Evolutionary conservation across 257 asterid genomes (phyloP).

Genomic region (Scutellaria barbata): DNA sequence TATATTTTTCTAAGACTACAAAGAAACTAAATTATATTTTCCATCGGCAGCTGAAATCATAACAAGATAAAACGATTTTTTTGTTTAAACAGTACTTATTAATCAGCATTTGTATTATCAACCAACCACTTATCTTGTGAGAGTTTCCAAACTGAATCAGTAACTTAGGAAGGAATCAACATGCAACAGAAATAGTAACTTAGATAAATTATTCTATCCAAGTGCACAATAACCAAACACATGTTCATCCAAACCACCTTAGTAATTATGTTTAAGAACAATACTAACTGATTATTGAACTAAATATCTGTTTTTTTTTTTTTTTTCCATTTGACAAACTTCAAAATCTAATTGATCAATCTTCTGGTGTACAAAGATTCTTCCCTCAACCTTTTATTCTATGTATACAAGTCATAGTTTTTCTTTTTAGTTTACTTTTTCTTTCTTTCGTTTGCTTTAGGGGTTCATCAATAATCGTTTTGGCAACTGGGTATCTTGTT

Average conservation of each 20-base stretch:
- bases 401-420: not conserved
- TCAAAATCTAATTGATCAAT: constrained; percentile 9
- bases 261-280: constrained; percentile 12
- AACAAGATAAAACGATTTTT: constrained; percentile 27
- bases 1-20: constrained; percentile 3
- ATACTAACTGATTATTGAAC: constrained; percentile 16
- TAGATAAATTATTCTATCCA: constrained; percentile 11
- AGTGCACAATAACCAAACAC: not conserved
- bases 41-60: constrained; percentile 19
- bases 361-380: constrained; percentile 6
- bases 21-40: constrained; percentile 18
- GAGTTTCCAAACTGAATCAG: constrained; percentile 18
- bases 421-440: too few species aligned
- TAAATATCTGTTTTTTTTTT: too few species aligned
- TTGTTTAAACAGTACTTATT: not conserved
- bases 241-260: not conserved
- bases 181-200: constrained; percentile 24
- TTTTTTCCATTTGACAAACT: constrained; percentile 24
- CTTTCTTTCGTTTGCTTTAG: not conserved
- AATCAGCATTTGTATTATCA: constrained; percentile 20
- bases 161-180: constrained; percentile 23
- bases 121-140: constrained; percentile 2
- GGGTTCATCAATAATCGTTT: not conserved
- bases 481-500: not conserved
- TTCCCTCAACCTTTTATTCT: not conserved